Evolutionary conservation across 1,284 basidiomycete genomes (phyloP).

Genomic region (Butyriboletus appendiculatus): DNA sequence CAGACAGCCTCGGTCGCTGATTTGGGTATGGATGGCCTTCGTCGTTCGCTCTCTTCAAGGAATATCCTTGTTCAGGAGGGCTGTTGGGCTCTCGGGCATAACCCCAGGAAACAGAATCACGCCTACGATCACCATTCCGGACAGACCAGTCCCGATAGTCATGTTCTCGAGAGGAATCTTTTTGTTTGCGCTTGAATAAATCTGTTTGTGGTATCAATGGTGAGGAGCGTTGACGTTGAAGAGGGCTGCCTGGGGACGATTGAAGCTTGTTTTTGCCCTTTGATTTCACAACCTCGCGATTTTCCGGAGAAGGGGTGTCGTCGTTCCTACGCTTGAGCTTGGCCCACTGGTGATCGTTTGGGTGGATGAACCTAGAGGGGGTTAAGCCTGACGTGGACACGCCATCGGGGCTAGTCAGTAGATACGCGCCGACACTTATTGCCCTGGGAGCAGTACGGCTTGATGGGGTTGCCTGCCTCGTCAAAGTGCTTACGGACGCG

Average conservation of each 20-base stretch:
- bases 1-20: conserved; percentile 30
- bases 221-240: conserved; percentile 28
- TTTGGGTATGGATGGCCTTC: conserved; percentile 29
- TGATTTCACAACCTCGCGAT: conserved; percentile 18
- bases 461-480: conserved; percentile 40
- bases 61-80: conserved; percentile 14
- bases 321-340: conserved; percentile 28
- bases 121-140: conserved; percentile 27
- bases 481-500: conserved; percentile 44
- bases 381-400: conserved; percentile 10
- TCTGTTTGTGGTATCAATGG: conserved; percentile 35
- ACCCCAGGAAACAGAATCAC: conserved; percentile 30
- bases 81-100: conserved; percentile 23
- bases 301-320: conserved; percentile 16
- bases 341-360: conserved; percentile 47
- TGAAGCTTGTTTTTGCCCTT: conserved; percentile 28
- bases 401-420: conserved; percentile 4
- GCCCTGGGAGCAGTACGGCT: conserved; percentile 47
- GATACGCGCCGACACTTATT: conserved; percentile 46
- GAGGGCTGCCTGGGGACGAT: conserved; percentile 23
- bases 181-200: conserved; percentile 33
- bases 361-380: conserved; percentile 50
- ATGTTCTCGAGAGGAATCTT: conserved; percentile 24
- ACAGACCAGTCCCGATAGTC: conserved; percentile 21
- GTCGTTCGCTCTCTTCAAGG: conserved; percentile 33